phyloP scores from a whole-genome alignment of 306 rosid species.

The Vachellia collinsii region DNA sequence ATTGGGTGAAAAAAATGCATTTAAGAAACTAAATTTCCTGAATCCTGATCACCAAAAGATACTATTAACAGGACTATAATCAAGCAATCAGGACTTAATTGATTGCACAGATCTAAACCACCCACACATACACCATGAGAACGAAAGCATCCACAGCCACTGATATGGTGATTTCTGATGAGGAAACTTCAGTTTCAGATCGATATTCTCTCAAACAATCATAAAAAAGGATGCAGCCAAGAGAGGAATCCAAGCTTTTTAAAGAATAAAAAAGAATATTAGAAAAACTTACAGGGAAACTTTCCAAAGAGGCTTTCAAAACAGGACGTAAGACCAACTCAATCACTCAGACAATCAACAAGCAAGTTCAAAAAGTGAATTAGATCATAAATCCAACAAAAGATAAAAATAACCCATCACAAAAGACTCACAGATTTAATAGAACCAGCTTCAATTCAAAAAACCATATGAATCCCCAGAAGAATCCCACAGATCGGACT shows the following conservation, averaged over 20 bases:
- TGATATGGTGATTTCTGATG: background rate
- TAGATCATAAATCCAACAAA: background rate
- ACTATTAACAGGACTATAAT: background rate
- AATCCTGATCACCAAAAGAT: background rate
- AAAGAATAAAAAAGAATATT: background rate
- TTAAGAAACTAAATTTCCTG: background rate
- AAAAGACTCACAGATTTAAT: background rate
- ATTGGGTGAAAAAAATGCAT: background rate
- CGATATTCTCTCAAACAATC: background rate
- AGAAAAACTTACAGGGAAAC: background rate
- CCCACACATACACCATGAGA: background rate
- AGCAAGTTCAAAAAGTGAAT: background rate
- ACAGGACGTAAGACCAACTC: background rate
- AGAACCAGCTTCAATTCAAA: background rate
- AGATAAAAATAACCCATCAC: background rate
- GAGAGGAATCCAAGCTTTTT: background rate
- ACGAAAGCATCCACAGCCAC: background rate
- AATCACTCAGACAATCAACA: background rate
- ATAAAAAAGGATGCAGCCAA: background rate
- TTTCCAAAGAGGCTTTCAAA: background rate
- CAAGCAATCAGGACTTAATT: conserved; percentile 1
- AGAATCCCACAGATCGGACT: background rate
- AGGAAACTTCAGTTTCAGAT: background rate
- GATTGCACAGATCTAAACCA: conserved; percentile 18
- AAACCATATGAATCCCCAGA: background rate